Evolutionary conservation across 129 eudicot genomes (phyloP).

Genomic region (Chrysanthemum seticuspe): DNA sequence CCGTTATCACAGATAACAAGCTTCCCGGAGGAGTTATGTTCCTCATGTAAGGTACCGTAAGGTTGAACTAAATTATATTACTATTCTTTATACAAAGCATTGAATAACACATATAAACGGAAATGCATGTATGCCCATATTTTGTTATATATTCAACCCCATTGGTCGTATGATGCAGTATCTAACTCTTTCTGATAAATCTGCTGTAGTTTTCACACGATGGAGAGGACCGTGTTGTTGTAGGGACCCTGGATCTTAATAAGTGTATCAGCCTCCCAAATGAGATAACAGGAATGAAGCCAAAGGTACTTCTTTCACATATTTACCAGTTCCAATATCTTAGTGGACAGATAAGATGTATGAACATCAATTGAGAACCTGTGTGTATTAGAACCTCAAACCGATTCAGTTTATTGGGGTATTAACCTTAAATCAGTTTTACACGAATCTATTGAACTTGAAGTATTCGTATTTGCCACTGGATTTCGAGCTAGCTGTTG

Average conservation of each 20-base stretch:
- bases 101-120: background rate
- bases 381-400: background rate
- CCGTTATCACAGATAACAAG: constrained; percentile 46
- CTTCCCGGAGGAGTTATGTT: constrained; percentile 53
- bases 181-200: background rate
- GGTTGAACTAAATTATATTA: background rate
- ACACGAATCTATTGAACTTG: background rate
- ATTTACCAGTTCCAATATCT: background rate
- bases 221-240: constrained; percentile 72
- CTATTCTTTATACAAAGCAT: background rate
- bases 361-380: background rate
- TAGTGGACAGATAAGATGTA: background rate
- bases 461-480: background rate
- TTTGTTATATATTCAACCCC: background rate
- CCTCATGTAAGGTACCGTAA: constrained; percentile 61
- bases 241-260: constrained; percentile 79
- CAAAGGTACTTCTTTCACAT: constrained; percentile 51
- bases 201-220: constrained; percentile 52
- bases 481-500: background rate
- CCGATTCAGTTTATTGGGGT: too few relatives aligned
- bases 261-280: constrained; percentile 86
- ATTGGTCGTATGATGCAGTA: constrained; percentile 2
- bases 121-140: background rate
- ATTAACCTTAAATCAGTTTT: too few relatives aligned
- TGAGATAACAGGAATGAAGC: constrained; percentile 81